These are phyloP conservation scores for Tolypocladium tundrense DNA, from an alignment of 2,329 filamentous ascomycete species.

Conservation along the genomic window DNA sequence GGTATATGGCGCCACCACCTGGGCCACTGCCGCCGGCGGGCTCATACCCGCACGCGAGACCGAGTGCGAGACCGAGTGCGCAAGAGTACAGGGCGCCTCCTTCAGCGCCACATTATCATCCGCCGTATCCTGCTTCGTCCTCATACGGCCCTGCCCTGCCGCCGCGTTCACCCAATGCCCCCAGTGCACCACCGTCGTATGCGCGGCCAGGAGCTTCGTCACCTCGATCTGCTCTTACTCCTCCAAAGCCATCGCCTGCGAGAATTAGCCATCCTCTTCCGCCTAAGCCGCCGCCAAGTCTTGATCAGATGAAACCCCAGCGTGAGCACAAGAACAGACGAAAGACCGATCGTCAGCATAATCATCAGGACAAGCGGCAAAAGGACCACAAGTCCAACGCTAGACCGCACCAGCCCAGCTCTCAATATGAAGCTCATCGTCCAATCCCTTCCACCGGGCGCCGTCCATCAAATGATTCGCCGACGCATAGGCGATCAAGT, in stretches of 20 bases:
- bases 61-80: neutral
- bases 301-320: conserved; percentile 15
- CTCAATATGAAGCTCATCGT: neutral
- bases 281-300: conserved; percentile 19
- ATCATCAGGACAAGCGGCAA: conserved; percentile 15
- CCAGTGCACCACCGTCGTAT: neutral
- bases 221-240: neutral
- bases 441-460: neutral
- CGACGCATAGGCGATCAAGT: neutral
- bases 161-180: neutral
- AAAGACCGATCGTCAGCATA: conserved; percentile 20
- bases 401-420: neutral
- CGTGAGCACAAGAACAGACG: conserved; percentile 20
- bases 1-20: conserved; percentile 6
- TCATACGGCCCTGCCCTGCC: neutral
- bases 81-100: conserved; percentile 1
- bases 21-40: conserved; percentile 4
- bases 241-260: conserved; percentile 6
- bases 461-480: neutral
- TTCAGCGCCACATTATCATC: neutral
- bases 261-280: conserved; percentile 15
- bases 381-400: conserved; percentile 12
- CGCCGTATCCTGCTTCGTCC: neutral
- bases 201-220: conserved; percentile 2
- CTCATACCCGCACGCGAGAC: neutral